A percentile compares a stretch with the other conserved stretches of the same genome.
These are phyloP conservation scores for Phytophthora sp. DNA, from an alignment of 352 stramenopile genomes.

Conservation along the genomic window DNA sequence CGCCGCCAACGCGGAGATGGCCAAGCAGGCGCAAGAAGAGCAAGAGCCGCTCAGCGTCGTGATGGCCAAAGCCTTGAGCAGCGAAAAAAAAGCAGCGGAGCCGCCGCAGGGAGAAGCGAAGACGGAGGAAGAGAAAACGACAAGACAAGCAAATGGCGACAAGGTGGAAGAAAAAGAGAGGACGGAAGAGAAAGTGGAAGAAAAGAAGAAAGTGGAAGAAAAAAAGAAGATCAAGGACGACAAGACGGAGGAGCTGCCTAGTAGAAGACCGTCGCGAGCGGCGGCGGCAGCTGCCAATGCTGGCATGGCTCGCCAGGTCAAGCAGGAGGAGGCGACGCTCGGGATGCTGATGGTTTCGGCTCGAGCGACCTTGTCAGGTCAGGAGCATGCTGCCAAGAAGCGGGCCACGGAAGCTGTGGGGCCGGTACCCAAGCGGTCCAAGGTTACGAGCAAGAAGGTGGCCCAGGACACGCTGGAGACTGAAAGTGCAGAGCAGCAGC, in stretches of 20 bases:
- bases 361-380: background rate
- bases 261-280: conserved; percentile 18
- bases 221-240: background rate
- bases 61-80: background rate
- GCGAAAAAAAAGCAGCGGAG: background rate
- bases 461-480: conserved; percentile 6
- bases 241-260: background rate
- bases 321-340: conserved; percentile 10
- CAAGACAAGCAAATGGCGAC: background rate
- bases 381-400: conserved; percentile 16
- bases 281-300: conserved; percentile 20
- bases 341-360: conserved; percentile 6
- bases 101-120: too few species aligned
- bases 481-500: background rate
- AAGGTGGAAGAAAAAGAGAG: background rate
- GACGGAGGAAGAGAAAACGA: background rate
- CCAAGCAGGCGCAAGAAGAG: conserved; percentile 11
- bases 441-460: conserved; percentile 1
- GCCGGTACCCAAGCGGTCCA: conserved; percentile 7
- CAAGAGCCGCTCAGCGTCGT: background rate
- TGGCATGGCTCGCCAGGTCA: conserved; percentile 15
- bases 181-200: background rate
- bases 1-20: conserved; percentile 12
- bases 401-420: background rate
- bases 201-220: background rate